A percentile compares a stretch with the other conserved stretches of the same genome.
phyloP scores from a whole-genome alignment of 805 yeast genomes.

The Osmozyma mogii region DNA sequence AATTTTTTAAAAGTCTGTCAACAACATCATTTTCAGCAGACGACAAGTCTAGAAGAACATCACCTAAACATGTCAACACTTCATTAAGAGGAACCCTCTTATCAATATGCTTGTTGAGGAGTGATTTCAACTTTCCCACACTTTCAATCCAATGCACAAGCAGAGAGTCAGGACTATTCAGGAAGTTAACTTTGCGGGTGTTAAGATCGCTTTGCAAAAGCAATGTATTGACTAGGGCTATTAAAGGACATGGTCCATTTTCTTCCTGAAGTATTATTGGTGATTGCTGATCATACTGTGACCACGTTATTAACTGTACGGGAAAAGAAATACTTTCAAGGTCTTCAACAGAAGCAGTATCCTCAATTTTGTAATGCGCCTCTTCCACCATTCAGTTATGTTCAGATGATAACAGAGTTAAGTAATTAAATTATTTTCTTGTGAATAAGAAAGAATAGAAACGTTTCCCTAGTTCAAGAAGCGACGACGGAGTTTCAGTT shows the following conservation, averaged over 20 bases:
- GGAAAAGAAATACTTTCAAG: too few species aligned
- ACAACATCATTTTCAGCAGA: slow-evolving; percentile 4
- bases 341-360: too few species aligned
- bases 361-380: too few species aligned
- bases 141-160: neutral
- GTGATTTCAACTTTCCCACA: slow-evolving; percentile 2
- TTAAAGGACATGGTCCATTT: slow-evolving; percentile 85
- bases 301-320: slow-evolving; percentile 25
- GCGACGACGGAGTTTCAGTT: too few species aligned
- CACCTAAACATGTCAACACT: slow-evolving; percentile 45
- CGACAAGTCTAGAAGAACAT: slow-evolving; percentile 22
- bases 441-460: too few species aligned
- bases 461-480: too few species aligned
- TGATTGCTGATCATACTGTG: slow-evolving; percentile 30
- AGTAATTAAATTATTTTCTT: too few species aligned
- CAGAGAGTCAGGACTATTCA: slow-evolving; percentile 2
- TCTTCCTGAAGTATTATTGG: slow-evolving; percentile 66
- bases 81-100: slow-evolving; percentile 17
- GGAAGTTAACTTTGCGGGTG: slow-evolving; percentile 6
- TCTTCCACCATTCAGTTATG: too few species aligned
- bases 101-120: slow-evolving; percentile 5
- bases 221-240: slow-evolving; percentile 68
- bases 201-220: slow-evolving; percentile 40
- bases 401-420: too few species aligned
- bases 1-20: slow-evolving; percentile 37